Evolutionary conservation across 1,139 yeast genomes (phyloP).

Genomic region (Nakaseomyces bracarensis): DNA sequence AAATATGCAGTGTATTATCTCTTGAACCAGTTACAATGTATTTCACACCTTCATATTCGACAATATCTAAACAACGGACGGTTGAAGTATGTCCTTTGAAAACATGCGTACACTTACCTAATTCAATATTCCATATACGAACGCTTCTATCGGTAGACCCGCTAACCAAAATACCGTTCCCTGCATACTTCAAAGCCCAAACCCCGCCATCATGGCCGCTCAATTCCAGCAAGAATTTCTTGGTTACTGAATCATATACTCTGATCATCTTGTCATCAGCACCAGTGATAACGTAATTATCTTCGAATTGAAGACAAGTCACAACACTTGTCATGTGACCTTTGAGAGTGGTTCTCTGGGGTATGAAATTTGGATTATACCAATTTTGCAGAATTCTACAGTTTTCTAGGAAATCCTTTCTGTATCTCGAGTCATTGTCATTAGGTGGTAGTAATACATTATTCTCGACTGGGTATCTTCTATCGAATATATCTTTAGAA

Average conservation of each 20-base stretch:
- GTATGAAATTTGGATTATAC: slow-evolving; percentile 69
- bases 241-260: slow-evolving; percentile 71
- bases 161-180: slow-evolving; percentile 54
- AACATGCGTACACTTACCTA: slow-evolving; percentile 51
- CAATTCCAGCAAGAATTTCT: slow-evolving; percentile 56
- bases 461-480: slow-evolving; percentile 5
- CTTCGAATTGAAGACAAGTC: slow-evolving; percentile 90
- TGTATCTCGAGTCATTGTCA: slow-evolving; percentile 5
- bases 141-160: slow-evolving; percentile 92
- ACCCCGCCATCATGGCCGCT: slow-evolving; percentile 96
- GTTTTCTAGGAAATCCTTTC: slow-evolving; percentile 6
- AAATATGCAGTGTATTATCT: slow-evolving; percentile 79
- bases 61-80: slow-evolving; percentile 79
- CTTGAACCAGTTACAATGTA: slow-evolving; percentile 82
- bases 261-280: slow-evolving; percentile 81
- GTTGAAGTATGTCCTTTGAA: slow-evolving; percentile 90
- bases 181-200: slow-evolving; percentile 85
- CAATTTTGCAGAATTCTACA: slow-evolving; percentile 51
- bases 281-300: slow-evolving; percentile 84
- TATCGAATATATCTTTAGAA: slow-evolving; percentile 25
- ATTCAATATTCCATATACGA: slow-evolving; percentile 72
- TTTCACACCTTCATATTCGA: slow-evolving; percentile 53
- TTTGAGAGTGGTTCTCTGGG: slow-evolving; percentile 58
- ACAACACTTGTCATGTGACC: slow-evolving; percentile 81
- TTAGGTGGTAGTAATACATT: slow-evolving; percentile 4